A percentile compares a stretch with the other conserved stretches of the same genome.
Conservation (phyloP, 192 early-diverging fungal genomes). For the Dissophora ornata region DNA sequence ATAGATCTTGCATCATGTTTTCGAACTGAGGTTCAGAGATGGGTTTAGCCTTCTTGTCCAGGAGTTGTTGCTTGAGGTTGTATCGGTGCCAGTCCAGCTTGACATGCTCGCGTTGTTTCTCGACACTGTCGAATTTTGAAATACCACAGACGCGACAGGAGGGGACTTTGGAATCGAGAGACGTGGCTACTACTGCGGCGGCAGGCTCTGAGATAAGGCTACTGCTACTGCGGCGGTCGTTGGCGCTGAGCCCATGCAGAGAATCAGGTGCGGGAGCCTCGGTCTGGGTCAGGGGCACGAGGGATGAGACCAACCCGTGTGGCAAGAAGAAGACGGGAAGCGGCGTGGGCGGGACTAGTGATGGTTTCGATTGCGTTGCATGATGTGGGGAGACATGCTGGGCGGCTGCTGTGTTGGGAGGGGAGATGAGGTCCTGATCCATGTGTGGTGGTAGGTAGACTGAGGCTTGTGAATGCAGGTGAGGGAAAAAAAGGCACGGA, state of each 20-base stretch:
- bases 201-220: neutral
- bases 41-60: conserved; percentile 45
- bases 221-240: neutral
- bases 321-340: conserved; percentile 43
- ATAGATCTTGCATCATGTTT: conserved; percentile 61
- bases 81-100: conserved; percentile 67
- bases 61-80: conserved; percentile 64
- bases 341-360: too few relatives aligned
- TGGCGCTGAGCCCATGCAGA: too few relatives aligned
- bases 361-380: too few relatives aligned
- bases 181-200: conserved; percentile 4
- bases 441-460: too few relatives aligned
- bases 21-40: conserved; percentile 62
- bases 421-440: too few relatives aligned
- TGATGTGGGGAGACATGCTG: too few relatives aligned
- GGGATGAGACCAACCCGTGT: conserved; percentile 20
- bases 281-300: conserved; percentile 16
- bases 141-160: conserved; percentile 61
- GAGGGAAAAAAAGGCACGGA: too few relatives aligned
- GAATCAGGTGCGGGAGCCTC: too few relatives aligned
- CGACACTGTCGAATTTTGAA: conserved; percentile 33
- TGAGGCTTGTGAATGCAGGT: too few relatives aligned
- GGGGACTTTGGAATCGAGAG: conserved; percentile 27
- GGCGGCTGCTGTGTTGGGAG: too few relatives aligned
- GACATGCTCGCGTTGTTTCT: conserved; percentile 61